Evolutionary conservation across 768 basidiomycete species (phyloP).

Genomic region (Filobasidium floriforme): DNA sequence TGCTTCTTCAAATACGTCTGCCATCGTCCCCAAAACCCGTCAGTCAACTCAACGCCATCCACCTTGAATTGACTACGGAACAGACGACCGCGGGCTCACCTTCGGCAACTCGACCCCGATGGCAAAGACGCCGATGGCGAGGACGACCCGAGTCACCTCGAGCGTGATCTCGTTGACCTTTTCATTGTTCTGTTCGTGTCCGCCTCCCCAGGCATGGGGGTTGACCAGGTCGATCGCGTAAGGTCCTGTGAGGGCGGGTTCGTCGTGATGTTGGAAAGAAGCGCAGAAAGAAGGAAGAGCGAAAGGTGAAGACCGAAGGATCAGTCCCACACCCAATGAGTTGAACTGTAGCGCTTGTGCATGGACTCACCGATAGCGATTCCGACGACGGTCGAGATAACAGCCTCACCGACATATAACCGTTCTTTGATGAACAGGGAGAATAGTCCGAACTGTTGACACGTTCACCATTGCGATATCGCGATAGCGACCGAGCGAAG

Average conservation of each 20-base stretch:
- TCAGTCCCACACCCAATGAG: background rate
- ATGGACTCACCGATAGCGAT: conserved; percentile 60
- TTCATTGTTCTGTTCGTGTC: conserved; percentile 45
- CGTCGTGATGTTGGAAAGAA: conserved; percentile 47
- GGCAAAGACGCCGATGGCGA: conserved; percentile 95
- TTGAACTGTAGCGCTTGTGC: no score
- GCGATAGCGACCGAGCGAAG: no score
- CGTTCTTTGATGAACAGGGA: conserved; percentile 82
- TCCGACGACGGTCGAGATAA: conserved; percentile 87
- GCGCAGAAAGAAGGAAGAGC: no score
- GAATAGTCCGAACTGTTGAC: conserved; percentile 83
- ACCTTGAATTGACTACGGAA: no score
- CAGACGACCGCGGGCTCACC: no score
- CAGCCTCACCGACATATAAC: conserved; percentile 92
- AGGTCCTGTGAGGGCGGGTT: conserved; percentile 55
- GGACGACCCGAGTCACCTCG: conserved; percentile 82
- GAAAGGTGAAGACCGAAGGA: background rate
- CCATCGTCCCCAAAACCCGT: background rate
- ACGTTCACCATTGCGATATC: no score
- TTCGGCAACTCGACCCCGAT: conserved; percentile 93
- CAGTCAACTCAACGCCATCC: background rate
- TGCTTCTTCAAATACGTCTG: conserved; percentile 86
- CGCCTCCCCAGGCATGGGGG: conserved; percentile 64
- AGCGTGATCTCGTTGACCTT: conserved; percentile 70
- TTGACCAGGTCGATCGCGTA: conserved; percentile 74